Evolutionary conservation across 768 basidiomycete genomes (phyloP), one percentile per base, ranked within the genome.

Genomic region (Dioszegia crocea): DNA sequence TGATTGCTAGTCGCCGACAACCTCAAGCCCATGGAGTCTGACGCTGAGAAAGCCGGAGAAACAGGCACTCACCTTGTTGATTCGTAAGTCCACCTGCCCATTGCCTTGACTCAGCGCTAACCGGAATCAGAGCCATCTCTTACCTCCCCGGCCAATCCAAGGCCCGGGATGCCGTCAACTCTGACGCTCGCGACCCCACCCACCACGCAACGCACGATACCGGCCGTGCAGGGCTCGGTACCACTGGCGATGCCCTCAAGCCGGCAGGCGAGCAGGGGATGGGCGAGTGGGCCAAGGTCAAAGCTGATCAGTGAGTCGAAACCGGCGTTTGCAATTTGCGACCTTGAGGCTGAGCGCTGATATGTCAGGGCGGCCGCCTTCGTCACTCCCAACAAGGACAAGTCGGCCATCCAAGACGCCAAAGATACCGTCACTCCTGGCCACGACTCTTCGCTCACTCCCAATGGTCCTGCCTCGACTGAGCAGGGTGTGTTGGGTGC

Each of bases 91-190:
- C 17, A 16, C 36, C 38, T 36, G 24, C 33, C 29, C n/a, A 12
- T n/a, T 29, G 2, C 19, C 43, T 14, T 29, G 4, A 19, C 24
- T n/a, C 4, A 19, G 27, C 16, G 26, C 30, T 57, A 44, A 46
- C 31, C 3, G 5, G 14, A 12, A 10, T 12, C 47, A 65, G 63
- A 17, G 51, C 40, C 24, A 56, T 56, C 16, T 65, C 63, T 9
- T 56, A 65, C 48, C 44, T 65, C 31, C 63, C 63, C 16, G 53
- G 60, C 16, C 60, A 65, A 23, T 33, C 33, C 26, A 57, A 58
- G 39, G 31, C 63, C 33, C 41, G 63, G 1, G 63, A 59, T 27
- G 50, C 41, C 3, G 40, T 43, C 38, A 52, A 51, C 33, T 14
- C 39, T 3, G 57, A 52, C 30, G 57, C 60, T 16, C 24, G 14